Conservation (phyloP, 306 rosid genomes). For the Vicia sativa region DNA sequence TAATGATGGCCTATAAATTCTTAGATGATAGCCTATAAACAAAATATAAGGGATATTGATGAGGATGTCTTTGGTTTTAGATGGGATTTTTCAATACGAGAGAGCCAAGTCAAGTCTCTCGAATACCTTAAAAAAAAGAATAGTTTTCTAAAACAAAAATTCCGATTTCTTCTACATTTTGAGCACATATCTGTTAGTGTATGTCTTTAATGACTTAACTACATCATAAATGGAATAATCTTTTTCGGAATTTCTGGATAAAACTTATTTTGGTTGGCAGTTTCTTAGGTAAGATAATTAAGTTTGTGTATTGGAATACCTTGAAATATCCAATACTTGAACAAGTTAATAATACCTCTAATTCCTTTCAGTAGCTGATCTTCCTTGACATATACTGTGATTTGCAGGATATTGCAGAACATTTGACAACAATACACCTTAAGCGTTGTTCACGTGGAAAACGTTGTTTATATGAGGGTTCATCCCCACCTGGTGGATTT, state of each 20-base stretch:
- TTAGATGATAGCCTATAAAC: not conserved
- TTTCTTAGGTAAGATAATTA: conserved; percentile 18
- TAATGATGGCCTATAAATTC: not conserved
- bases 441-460: conserved; percentile 95
- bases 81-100: not conserved
- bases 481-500: conserved; percentile 94
- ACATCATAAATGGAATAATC: conserved; percentile 1
- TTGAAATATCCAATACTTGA: conserved; percentile 12
- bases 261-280: conserved; percentile 31
- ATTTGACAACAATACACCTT: conserved; percentile 81
- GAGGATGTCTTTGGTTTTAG: not conserved
- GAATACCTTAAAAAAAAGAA: not conserved
- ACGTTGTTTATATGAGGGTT: conserved; percentile 94
- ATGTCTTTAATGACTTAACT: conserved; percentile 7
- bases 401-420: conserved; percentile 90
- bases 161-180: not conserved
- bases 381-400: conserved; percentile 24
- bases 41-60: not conserved
- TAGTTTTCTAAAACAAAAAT: not conserved
- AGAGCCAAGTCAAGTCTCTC: not conserved
- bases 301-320: conserved; percentile 8
- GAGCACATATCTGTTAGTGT: conserved; percentile 3
- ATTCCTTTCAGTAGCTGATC: conserved; percentile 2
- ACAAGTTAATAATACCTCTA: not conserved
- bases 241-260: conserved; percentile 13